Conservation (phyloP, 148 eudicot species). For the Agrostemma githago region DNA sequence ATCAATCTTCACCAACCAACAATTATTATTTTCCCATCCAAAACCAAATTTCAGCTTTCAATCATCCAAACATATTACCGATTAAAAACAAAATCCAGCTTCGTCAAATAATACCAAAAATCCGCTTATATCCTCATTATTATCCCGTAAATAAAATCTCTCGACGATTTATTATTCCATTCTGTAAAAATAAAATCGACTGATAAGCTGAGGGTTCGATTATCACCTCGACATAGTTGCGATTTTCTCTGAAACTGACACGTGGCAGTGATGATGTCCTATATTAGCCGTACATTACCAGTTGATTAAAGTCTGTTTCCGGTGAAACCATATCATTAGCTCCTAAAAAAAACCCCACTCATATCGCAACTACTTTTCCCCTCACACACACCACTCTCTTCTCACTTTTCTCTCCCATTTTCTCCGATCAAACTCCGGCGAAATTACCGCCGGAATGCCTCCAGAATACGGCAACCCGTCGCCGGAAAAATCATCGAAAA, state of each 20-base stretch:
- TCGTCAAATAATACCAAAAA: neutral
- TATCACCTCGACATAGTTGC: too few species aligned
- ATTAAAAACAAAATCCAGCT: neutral
- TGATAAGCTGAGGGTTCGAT: too few species aligned
- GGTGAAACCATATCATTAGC: too few species aligned
- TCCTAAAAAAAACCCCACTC: too few species aligned
- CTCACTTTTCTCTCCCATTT: neutral
- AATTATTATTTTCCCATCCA: too few species aligned
- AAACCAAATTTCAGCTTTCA: neutral
- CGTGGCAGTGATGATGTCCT: neutral
- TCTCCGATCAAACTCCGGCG: neutral
- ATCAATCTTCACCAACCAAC: neutral
- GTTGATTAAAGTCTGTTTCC: too few species aligned
- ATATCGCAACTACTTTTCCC: too few species aligned
- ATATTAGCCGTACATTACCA: neutral
- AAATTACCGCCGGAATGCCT: constrained; percentile 1
- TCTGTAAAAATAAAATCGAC: too few species aligned
- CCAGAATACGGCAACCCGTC: constrained; percentile 4
- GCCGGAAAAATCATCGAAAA: constrained; percentile 3
- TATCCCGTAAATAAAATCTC: too few species aligned
- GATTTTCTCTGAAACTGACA: too few species aligned
- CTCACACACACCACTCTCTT: neutral
- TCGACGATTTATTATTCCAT: neutral
- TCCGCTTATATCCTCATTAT: too few species aligned
- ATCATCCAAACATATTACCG: neutral